A percentile compares a stretch with the other conserved stretches of the same genome.
These are phyloP conservation scores for Globisporangium nagaii DNA, from an alignment of 352 stramenopile genomes.

Conservation along the genomic window DNA sequence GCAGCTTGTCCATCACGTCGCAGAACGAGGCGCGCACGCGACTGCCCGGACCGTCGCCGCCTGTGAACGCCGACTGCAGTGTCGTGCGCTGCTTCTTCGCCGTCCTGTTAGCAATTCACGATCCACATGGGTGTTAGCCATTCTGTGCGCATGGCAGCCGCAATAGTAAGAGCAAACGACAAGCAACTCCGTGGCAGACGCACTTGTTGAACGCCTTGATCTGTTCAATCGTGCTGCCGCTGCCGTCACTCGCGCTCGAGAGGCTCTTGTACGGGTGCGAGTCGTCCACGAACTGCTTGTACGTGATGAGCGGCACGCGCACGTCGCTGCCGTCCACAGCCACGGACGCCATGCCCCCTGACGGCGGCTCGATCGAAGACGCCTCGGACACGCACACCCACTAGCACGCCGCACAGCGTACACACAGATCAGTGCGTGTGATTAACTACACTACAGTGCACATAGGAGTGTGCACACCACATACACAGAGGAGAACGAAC, in stretches of 20 bases:
- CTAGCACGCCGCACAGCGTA: conserved; percentile 1
- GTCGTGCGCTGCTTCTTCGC: conserved; percentile 76
- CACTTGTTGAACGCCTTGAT: conserved; percentile 75
- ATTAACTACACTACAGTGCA: too few species aligned
- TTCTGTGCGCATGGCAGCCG: too few species aligned
- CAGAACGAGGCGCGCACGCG: conserved; percentile 44
- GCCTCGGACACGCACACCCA: conserved; percentile 61
- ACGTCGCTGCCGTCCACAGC: conserved; percentile 3
- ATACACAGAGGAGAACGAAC: background rate
- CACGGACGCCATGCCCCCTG: background rate
- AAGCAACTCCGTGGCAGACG: too few species aligned
- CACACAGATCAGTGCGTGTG: too few species aligned
- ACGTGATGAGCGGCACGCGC: conserved; percentile 38
- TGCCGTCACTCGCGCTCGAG: conserved; percentile 7
- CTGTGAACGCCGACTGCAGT: conserved; percentile 74
- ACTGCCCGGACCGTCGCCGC: conserved; percentile 32
- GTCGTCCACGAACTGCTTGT: conserved; percentile 84
- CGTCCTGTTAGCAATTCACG: conserved; percentile 10
- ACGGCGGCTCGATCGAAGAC: conserved; percentile 40
- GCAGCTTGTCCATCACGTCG: conserved; percentile 69
- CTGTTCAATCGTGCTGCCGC: conserved; percentile 27
- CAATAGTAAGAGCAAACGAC: too few species aligned
- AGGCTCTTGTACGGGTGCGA: conserved; percentile 62
- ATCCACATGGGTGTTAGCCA: background rate
- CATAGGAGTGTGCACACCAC: background rate